A percentile compares a stretch with the other conserved stretches of the same genome.
Evolutionary conservation across 1,139 yeast genomes (phyloP).

Genomic region (Taphrina communis): DNA sequence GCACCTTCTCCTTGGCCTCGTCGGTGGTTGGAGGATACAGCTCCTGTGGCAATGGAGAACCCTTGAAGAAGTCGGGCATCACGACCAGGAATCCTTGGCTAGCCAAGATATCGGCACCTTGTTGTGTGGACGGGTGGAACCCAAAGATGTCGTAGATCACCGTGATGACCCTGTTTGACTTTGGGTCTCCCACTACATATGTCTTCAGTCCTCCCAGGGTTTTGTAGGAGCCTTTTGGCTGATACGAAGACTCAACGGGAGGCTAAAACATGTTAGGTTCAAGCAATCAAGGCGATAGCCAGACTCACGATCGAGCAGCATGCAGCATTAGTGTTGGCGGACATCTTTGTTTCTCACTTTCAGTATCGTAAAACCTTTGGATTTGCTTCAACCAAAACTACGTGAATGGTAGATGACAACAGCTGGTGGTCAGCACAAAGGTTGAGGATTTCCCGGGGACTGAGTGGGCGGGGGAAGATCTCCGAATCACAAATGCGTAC

Average conservation of each 20-base stretch:
- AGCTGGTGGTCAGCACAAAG: slow-evolving; percentile 5
- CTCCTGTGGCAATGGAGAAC: slow-evolving; percentile 42
- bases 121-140: slow-evolving; percentile 44
- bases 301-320: slow-evolving; percentile 37
- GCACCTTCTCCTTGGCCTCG: slow-evolving; percentile 30
- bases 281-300: background rate
- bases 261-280: background rate
- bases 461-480: background rate
- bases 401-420: background rate
- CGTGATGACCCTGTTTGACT: slow-evolving; percentile 23
- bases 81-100: slow-evolving; percentile 44
- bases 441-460: background rate
- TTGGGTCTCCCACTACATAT: slow-evolving; percentile 31
- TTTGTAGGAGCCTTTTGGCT: slow-evolving; percentile 37
- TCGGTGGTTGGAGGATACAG: slow-evolving; percentile 34
- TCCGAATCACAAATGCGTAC: background rate
- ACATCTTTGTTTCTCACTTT: slow-evolving; percentile 4
- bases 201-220: slow-evolving; percentile 41
- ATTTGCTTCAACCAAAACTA: no score
- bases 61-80: slow-evolving; percentile 47
- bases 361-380: background rate
- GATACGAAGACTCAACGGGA: slow-evolving; percentile 29
- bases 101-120: slow-evolving; percentile 46
- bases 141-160: slow-evolving; percentile 45
- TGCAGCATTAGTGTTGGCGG: slow-evolving; percentile 38